Conservation (phyloP, 352 stramenopile genomes). For the Aphanomyces stellatus region DNA sequence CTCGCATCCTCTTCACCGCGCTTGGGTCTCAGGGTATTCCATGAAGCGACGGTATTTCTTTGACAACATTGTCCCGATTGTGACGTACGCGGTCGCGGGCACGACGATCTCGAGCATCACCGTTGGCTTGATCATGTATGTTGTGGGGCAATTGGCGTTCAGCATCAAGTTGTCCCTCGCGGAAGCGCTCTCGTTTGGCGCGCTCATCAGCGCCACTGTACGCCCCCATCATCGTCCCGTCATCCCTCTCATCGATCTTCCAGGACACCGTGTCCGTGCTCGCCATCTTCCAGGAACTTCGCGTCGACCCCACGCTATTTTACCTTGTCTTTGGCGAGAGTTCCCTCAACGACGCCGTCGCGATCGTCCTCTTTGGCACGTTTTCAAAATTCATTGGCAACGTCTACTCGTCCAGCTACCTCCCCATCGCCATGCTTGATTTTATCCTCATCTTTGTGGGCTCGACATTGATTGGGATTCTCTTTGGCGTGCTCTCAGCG, state of each 20-base stretch:
- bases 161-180: slow-evolving; percentile 40
- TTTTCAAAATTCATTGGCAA: slow-evolving; percentile 57
- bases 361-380: slow-evolving; percentile 66
- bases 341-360: slow-evolving; percentile 75
- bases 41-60: slow-evolving; percentile 64
- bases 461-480: slow-evolving; percentile 49
- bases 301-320: slow-evolving; percentile 63
- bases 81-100: slow-evolving; percentile 55
- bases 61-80: slow-evolving; percentile 54
- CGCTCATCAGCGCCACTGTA: slow-evolving; percentile 59
- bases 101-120: slow-evolving; percentile 51
- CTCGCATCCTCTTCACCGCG: not conserved
- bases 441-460: slow-evolving; percentile 62
- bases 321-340: slow-evolving; percentile 83
- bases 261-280: slow-evolving; percentile 70
- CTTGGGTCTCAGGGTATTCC: slow-evolving; percentile 42
- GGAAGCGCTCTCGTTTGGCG: slow-evolving; percentile 62
- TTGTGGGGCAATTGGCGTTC: slow-evolving; percentile 24
- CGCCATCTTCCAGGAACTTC: slow-evolving; percentile 61
- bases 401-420: slow-evolving; percentile 28
- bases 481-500: slow-evolving; percentile 39
- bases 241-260: not conserved
- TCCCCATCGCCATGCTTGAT: slow-evolving; percentile 33
- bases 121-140: slow-evolving; percentile 40
- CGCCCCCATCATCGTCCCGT: not conserved